Base-by-base conservation (phyloP, 345 rosid genomes). In the Pistacia vera region DNA sequence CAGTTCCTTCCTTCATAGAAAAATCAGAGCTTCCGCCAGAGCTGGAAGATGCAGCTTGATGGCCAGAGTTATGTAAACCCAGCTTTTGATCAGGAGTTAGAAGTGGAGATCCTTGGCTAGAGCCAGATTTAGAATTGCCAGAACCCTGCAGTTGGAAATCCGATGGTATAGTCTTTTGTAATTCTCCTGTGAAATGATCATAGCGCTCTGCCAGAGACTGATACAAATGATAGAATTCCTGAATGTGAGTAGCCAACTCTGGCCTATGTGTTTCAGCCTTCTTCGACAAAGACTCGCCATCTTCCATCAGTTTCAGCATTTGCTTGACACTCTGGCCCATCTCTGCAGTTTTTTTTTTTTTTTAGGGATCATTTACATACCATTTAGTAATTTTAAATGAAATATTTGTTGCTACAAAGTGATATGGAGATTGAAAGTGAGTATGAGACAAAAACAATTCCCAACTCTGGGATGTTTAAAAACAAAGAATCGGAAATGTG, bases 1-100 rank as follows among this genome's bases (percentile, higher is more conserved):
- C 94, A 33, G 86, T 81, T 57, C 83, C 92, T 85, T 89, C 93
- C 81, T 85, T 90, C 11, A 79, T 76, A 71, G 85, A 73, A 76
- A 79, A 79, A 74, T 89, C 92, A 6, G 90, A 86, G 75, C 85
- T 83, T 6, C 85, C 81, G 20, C 86, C 87, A 59, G 89, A 87
- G 71, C 88, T 85, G 66, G 85, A 77, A 81, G 89, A 89, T 68
- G 82, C 86, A 77, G 85, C 81, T 36, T 82, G 76, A 49, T 66
- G 79, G 8, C 81, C 86, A 41, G 91, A 78, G 72, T 78, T 81
- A 28, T 54, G 81, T 58, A 30, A n/a, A 66, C 75, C 71, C 44
- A 46, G 57, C 75, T 74, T 83, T 59, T 35, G 79, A 6, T 86
- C 81, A 20, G 89, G 87, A 57, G 88, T 85, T 46, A 55, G 66